These are phyloP conservation scores for Amphirosellinia nigrospora DNA, from an alignment of 495 filamentous ascomycete genomes.

Conservation along the genomic window DNA sequence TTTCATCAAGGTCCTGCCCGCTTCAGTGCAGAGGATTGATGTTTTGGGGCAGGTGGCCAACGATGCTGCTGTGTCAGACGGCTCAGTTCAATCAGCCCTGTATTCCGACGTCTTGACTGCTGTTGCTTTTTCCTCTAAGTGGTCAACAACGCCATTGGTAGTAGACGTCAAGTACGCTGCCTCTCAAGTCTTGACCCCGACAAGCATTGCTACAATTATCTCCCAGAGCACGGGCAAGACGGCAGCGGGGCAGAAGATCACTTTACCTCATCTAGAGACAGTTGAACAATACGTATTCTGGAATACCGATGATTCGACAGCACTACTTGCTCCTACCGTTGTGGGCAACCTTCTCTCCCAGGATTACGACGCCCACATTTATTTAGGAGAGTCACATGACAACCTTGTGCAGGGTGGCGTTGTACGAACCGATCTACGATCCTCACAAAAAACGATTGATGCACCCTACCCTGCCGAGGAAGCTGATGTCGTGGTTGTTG, in stretches of 20 bases:
- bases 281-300: constrained; percentile 91
- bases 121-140: constrained; percentile 75
- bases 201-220: constrained; percentile 61
- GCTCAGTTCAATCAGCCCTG: constrained; percentile 76
- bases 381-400: constrained; percentile 75
- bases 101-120: constrained; percentile 89
- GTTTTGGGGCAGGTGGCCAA: constrained; percentile 66
- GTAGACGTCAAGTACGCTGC: constrained; percentile 89
- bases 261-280: constrained; percentile 55
- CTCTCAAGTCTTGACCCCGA: constrained; percentile 80
- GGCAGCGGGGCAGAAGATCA: constrained; percentile 55
- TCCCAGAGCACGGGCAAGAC: constrained; percentile 69
- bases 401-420: constrained; percentile 88
- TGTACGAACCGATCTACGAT: constrained; percentile 83
- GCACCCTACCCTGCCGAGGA: constrained; percentile 79
- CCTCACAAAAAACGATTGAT: constrained; percentile 80
- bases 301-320: constrained; percentile 80
- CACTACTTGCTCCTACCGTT: constrained; percentile 65
- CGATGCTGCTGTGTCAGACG: constrained; percentile 64
- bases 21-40: constrained; percentile 73
- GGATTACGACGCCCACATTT: constrained; percentile 78
- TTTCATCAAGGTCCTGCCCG: constrained; percentile 81
- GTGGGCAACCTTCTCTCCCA: constrained; percentile 75
- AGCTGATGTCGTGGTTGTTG: constrained; percentile 80
- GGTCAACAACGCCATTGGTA: constrained; percentile 63